Evolutionary conservation across 169 alveolate species (phyloP).

Genomic region (Toxoplasma gondii): DNA sequence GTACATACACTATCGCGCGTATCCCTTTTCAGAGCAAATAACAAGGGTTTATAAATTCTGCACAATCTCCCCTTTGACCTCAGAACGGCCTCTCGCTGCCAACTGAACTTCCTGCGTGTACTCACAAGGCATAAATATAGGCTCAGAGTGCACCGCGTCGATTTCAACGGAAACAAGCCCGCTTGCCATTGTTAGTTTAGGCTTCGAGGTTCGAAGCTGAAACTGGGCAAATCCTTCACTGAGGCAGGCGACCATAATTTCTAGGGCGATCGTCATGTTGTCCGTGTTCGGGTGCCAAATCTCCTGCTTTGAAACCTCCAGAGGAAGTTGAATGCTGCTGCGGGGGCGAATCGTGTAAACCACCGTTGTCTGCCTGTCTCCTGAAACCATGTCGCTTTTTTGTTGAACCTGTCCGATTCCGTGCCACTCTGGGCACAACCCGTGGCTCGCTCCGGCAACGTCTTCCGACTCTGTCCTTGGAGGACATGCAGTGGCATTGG

Average conservation of each 20-base stretch:
- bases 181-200: neutral
- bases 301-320: neutral
- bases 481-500: neutral
- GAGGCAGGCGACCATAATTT: neutral
- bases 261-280: neutral
- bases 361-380: neutral
- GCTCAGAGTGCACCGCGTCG: neutral
- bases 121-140: neutral
- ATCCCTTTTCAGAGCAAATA: too few species aligned
- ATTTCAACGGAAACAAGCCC: neutral
- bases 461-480: neutral
- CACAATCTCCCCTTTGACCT: too few species aligned
- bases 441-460: neutral
- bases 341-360: neutral
- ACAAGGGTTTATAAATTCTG: too few species aligned
- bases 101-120: neutral
- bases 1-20: too few species aligned
- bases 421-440: neutral
- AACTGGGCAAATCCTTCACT: constrained; percentile 1
- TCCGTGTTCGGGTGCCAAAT: neutral
- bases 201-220: neutral
- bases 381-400: neutral
- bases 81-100: too few species aligned
- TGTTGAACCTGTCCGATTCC: neutral
- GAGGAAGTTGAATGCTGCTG: neutral